These are phyloP conservation scores for Cladosporium sp. DNA, from an alignment of 2,329 filamentous ascomycete genomes.

Conservation along the genomic window DNA sequence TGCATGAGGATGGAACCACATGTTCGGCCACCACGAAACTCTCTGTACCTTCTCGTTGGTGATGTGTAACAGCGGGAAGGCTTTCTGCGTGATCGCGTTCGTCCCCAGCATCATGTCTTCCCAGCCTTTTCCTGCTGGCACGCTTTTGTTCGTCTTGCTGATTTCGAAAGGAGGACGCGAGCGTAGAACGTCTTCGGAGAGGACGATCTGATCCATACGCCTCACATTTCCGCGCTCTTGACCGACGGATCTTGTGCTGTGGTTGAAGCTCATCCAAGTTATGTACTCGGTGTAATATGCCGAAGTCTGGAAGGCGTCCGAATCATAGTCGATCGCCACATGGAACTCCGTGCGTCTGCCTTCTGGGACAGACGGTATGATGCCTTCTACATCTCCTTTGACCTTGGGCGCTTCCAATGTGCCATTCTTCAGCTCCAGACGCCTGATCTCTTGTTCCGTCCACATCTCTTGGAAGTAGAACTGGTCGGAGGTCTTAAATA, in stretches of 20 bases:
- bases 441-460: constrained; percentile 25
- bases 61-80: constrained; percentile 29
- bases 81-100: constrained; percentile 26
- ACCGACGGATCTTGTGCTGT: constrained; percentile 20
- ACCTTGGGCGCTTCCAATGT: not conserved
- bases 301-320: constrained; percentile 30
- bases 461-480: constrained; percentile 26
- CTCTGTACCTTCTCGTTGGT: constrained; percentile 29
- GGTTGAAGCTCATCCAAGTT: constrained; percentile 31
- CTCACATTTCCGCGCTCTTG: not conserved
- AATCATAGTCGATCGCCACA: constrained; percentile 31
- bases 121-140: constrained; percentile 24
- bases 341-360: constrained; percentile 29
- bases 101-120: constrained; percentile 27
- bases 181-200: constrained; percentile 23
- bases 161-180: constrained; percentile 25
- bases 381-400: constrained; percentile 12
- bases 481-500: constrained; percentile 25
- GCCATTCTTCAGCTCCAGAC: not conserved
- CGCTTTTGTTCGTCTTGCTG: not conserved
- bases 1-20: constrained; percentile 31
- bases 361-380: constrained; percentile 25
- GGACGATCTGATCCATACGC: constrained; percentile 25
- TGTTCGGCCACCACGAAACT: constrained; percentile 29
- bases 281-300: constrained; percentile 27